Conservation (phyloP, 768 basidiomycete species). For the Trametes elegans region DNA sequence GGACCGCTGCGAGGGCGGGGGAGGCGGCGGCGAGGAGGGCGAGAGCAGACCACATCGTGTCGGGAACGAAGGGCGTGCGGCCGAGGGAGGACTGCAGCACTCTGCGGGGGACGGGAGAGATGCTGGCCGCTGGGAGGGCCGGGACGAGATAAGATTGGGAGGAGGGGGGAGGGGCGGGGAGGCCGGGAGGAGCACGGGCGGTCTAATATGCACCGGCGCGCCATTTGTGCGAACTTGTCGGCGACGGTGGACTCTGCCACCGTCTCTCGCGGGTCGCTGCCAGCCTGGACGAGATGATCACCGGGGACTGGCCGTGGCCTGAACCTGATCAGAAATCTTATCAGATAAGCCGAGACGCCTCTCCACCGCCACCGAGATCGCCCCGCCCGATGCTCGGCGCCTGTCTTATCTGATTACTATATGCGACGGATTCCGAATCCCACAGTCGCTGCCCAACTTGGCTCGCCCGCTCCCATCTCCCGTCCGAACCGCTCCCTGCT, state of each 20-base stretch:
- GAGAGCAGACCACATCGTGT: constrained; percentile 24
- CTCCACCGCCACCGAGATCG: constrained; percentile 5
- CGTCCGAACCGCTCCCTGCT: neutral
- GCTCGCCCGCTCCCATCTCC: neutral
- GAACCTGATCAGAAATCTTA: constrained; percentile 17
- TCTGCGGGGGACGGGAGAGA: constrained; percentile 5
- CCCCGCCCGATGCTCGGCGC: constrained; percentile 1
- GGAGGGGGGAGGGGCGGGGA: constrained; percentile 11
- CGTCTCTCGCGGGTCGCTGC: no score
- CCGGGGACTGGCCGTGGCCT: no score
- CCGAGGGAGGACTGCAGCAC: constrained; percentile 1
- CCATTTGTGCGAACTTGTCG: constrained; percentile 5
- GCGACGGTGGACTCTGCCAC: neutral
- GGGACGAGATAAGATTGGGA: constrained; percentile 7
- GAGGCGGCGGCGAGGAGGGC: constrained; percentile 34
- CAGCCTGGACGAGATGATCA: no score
- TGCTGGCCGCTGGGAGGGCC: constrained; percentile 9
- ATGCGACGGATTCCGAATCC: neutral
- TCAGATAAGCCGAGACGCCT: constrained; percentile 15
- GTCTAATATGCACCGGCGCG: constrained; percentile 10
- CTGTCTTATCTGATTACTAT: constrained; percentile 19
- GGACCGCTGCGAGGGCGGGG: constrained; percentile 57
- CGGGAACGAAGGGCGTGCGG: neutral
- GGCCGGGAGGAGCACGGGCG: constrained; percentile 5
- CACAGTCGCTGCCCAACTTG: neutral